Conservation (phyloP, 805 yeast species). For the Ogataea methanolica region DNA sequence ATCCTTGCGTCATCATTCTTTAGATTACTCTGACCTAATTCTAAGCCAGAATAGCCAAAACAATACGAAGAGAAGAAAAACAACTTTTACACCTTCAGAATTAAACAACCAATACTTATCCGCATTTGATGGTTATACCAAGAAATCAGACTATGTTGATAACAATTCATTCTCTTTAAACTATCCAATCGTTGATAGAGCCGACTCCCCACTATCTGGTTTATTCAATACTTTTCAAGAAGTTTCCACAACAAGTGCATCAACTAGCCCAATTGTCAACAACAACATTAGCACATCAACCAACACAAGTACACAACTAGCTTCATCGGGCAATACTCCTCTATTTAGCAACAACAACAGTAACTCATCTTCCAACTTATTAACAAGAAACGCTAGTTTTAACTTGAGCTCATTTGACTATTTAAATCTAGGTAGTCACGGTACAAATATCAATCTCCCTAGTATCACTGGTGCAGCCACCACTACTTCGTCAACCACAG, state of each 20-base stretch:
- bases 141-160: conserved; percentile 11
- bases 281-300: not conserved
- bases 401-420: conserved; percentile 5
- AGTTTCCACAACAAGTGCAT: not conserved
- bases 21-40: conserved; percentile 15
- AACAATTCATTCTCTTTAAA: not conserved
- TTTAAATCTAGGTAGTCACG: conserved; percentile 1
- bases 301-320: not conserved
- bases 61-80: conserved; percentile 8
- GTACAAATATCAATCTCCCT: not conserved
- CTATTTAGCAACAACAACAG: not conserved
- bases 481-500: not conserved
- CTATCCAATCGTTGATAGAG: conserved; percentile 12
- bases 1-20: conserved; percentile 7
- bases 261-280: not conserved
- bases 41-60: not conserved
- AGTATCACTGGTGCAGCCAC: not conserved
- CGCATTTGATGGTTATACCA: conserved; percentile 18
- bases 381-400: conserved; percentile 15
- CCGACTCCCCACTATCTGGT: conserved; percentile 20
- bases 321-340: not conserved
- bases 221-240: conserved; percentile 18
- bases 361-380: not conserved
- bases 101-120: conserved; percentile 8
- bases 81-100: conserved; percentile 8